phyloP scores from a whole-genome alignment of 768 basidiomycete genomes.

The Udeniomyces megalosporus region DNA sequence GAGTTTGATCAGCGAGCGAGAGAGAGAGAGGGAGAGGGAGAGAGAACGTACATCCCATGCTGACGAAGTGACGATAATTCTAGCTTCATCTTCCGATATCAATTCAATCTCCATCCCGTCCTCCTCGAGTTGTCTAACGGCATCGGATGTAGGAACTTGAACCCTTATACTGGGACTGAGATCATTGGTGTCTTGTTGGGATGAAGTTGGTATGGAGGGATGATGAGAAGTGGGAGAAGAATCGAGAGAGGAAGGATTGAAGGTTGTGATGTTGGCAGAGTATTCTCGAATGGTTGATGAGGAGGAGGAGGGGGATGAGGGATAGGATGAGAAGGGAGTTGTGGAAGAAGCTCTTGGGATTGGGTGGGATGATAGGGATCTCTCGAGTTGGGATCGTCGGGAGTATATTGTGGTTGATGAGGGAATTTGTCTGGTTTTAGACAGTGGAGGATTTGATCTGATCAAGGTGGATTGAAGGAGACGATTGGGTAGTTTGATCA shows the following conservation, averaged over 20 bases:
- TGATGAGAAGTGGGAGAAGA: neutral
- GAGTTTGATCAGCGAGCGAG: neutral
- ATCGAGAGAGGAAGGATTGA: neutral
- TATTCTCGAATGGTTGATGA: too few species aligned
- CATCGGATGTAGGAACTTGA: neutral
- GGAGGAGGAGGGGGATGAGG: too few species aligned
- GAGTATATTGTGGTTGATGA: too few species aligned
- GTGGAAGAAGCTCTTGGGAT: too few species aligned
- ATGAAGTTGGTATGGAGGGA: neutral
- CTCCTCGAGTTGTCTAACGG: neutral
- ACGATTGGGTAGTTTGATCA: too few species aligned
- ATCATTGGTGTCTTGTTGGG: too few species aligned
- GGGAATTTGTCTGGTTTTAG: too few species aligned
- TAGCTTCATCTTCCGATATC: neutral
- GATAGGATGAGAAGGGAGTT: too few species aligned
- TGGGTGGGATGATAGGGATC: too few species aligned
- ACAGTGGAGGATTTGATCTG: too few species aligned
- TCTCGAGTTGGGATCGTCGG: too few species aligned
- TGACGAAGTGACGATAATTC: neutral
- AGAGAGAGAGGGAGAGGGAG: neutral
- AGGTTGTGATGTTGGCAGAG: neutral
- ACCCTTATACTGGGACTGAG: neutral
- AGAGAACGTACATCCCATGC: neutral
- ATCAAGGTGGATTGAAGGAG: too few species aligned
- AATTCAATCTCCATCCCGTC: conserved; percentile 5